Percentiles rank a stretch among this genome's conserved stretches.
phyloP scores from a whole-genome alignment of 106 monocot genomes.

The Xerophyta viscosa region DNA sequence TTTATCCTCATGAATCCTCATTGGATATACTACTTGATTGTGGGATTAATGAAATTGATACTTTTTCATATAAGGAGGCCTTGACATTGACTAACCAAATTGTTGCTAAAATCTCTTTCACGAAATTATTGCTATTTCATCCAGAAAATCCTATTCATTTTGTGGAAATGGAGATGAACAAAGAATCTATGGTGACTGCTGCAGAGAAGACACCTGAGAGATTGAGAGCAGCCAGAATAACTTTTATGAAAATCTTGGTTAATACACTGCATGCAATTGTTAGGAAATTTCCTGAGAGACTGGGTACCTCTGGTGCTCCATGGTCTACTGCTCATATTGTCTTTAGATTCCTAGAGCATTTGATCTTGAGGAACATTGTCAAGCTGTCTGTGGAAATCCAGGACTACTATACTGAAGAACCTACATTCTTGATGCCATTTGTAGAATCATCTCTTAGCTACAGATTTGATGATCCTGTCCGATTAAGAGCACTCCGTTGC shows the following conservation, averaged over 20 bases:
- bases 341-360: constrained; percentile 53
- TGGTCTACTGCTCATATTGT: constrained; percentile 11
- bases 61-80: constrained; percentile 30
- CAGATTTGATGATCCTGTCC: constrained; percentile 74
- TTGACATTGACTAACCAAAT: constrained; percentile 43
- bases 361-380: constrained; percentile 56
- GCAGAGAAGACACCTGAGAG: constrained; percentile 26
- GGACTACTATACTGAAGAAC: constrained; percentile 17
- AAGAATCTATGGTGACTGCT: constrained; percentile 6
- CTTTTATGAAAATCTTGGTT: constrained; percentile 51
- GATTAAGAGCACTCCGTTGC: constrained; percentile 54
- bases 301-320: constrained; percentile 1
- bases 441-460: constrained; percentile 65
- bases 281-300: constrained; percentile 25
- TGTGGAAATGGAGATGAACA: constrained; percentile 8
- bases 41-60: constrained; percentile 18
- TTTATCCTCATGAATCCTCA: constrained; percentile 21
- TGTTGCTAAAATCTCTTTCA: constrained; percentile 59
- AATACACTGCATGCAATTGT: constrained; percentile 41
- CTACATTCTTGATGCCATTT: constrained; percentile 49
- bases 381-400: constrained; percentile 33
- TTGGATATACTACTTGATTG: constrained; percentile 34
- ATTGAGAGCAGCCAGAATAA: constrained; percentile 36
- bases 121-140: constrained; percentile 57
- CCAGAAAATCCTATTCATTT: constrained; percentile 7